Evolutionary conservation across 1,139 yeast species (phyloP), one percentile per base, ranked within the genome.

Genomic region (Scheffersomyces parashehatae): DNA sequence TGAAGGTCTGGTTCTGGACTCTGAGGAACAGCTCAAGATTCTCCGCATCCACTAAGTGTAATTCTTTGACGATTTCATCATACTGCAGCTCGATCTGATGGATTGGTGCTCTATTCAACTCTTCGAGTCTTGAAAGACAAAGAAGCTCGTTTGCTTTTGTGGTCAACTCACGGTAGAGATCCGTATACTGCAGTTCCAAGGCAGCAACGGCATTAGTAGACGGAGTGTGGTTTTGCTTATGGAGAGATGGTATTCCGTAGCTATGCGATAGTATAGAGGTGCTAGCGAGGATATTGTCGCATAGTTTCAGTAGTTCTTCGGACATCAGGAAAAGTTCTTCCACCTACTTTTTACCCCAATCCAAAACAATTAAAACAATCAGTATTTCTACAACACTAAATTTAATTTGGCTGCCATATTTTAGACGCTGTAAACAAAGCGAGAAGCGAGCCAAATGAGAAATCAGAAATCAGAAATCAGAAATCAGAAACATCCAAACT

Each of bases 141-240:
- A 70, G 55, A n/a, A 73, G 50, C 11, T 52, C 44, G 46, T 70
- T 60, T 28, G 71, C 44, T 39, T 62, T 62, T 7, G 47, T 45
- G 15, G 59, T 55, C 14, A 70, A 50, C 29, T 58, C 52, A 6
- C 46, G 37, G 44, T 65, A 60, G 7, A 58, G 45, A 5, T 47
- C 38, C 31, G 49, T 53, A 44, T 69, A 69, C 38, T 62, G 51
- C 4, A 43, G 30, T 47, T 63, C 68, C 41, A 61, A 43, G 26
- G 37, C 42, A 34, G 43, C 44, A 10, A 56, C 47, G 15, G 41
- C 41, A 4, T 36, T 20, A 12, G 20, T 39, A 5, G 39, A 28
- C 26, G 26, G 26, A 20, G 26, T 20, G 26, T 6, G 26, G 8
- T 20, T 20, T 13, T 31, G 24, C 11, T 31, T 31, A n/a, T 5